These are phyloP conservation scores for Rhizophlyctis rosea DNA, from an alignment of 192 early-diverging fungal genomes.

Conservation along the genomic window DNA sequence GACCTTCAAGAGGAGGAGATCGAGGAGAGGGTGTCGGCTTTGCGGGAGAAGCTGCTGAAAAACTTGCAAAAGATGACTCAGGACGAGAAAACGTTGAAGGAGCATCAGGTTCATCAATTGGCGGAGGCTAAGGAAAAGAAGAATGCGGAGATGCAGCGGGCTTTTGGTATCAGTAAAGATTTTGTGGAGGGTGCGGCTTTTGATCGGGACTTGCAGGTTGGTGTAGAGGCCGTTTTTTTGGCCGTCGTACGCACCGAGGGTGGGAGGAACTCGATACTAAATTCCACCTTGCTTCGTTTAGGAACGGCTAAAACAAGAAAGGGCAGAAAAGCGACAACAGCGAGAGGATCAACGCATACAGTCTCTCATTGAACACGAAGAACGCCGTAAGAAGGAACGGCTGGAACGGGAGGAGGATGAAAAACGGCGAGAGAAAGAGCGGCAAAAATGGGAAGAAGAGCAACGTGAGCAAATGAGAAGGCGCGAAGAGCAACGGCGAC, in stretches of 20 bases:
- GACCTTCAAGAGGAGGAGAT: constrained; percentile 65
- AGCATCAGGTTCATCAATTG: constrained; percentile 68
- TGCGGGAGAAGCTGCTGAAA: constrained; percentile 57
- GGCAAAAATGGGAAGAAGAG: constrained; percentile 21
- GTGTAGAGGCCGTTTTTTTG: too few relatives aligned
- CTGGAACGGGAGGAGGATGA: constrained; percentile 28
- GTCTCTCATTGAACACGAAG: constrained; percentile 11
- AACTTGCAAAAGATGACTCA: constrained; percentile 47
- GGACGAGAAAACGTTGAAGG: constrained; percentile 40
- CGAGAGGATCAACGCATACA: too few relatives aligned
- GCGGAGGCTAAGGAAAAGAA: constrained; percentile 67
- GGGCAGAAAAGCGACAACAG: constrained; percentile 21
- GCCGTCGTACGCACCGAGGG: neutral
- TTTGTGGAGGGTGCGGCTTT: constrained; percentile 76
- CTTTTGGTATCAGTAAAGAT: constrained; percentile 61
- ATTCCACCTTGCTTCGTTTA: constrained; percentile 2
- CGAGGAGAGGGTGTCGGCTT: constrained; percentile 56
- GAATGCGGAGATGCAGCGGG: constrained; percentile 61
- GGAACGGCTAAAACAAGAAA: constrained; percentile 36
- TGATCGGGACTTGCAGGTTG: constrained; percentile 66
- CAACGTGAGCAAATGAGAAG: neutral
- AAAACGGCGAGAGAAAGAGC: constrained; percentile 33
- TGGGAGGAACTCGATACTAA: neutral
- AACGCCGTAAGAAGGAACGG: constrained; percentile 25
- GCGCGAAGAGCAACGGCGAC: constrained; percentile 5